These are phyloP conservation scores for Sanguinoderma infundibulare DNA, from an alignment of 1,284 basidiomycete species.

Conservation along the genomic window DNA sequence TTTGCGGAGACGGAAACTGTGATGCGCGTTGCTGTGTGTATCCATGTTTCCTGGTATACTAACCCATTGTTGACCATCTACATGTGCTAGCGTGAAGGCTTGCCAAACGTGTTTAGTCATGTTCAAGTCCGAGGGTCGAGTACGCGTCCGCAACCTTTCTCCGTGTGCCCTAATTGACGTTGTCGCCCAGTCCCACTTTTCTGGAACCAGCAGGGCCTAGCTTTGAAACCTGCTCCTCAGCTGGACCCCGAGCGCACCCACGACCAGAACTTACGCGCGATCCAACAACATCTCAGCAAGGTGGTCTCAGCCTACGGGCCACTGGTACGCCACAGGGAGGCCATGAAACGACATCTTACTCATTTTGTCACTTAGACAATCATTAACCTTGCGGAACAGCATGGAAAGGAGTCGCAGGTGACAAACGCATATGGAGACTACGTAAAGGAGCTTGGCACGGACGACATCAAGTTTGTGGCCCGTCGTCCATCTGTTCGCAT, in stretches of 20 bases:
- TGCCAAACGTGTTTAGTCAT: constrained; percentile 83
- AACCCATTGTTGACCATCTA: neutral
- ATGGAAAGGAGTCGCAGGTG: constrained; percentile 85
- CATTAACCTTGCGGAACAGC: constrained; percentile 90
- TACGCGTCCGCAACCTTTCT: constrained; percentile 39
- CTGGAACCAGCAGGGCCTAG: constrained; percentile 86
- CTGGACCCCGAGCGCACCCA: constrained; percentile 76
- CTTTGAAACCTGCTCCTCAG: constrained; percentile 87
- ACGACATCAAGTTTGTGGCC: constrained; percentile 64
- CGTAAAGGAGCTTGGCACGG: constrained; percentile 60
- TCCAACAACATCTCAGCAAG: constrained; percentile 78
- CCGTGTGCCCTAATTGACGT: constrained; percentile 9
- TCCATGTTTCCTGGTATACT: neutral
- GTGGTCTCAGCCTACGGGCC: constrained; percentile 77
- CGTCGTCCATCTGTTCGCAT: neutral
- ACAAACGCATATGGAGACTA: constrained; percentile 81
- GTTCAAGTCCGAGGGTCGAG: constrained; percentile 91
- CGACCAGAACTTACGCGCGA: constrained; percentile 72
- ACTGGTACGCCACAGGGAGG: constrained; percentile 51
- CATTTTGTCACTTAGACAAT: constrained; percentile 56
- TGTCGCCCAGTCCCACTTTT: constrained; percentile 76
- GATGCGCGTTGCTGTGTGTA: constrained; percentile 72
- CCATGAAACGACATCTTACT: neutral
- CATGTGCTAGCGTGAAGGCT: constrained; percentile 61
- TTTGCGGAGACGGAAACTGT: constrained; percentile 95